Conservation (phyloP, 192 early-diverging fungal species). For the Lunasporangiospora selenospora region DNA sequence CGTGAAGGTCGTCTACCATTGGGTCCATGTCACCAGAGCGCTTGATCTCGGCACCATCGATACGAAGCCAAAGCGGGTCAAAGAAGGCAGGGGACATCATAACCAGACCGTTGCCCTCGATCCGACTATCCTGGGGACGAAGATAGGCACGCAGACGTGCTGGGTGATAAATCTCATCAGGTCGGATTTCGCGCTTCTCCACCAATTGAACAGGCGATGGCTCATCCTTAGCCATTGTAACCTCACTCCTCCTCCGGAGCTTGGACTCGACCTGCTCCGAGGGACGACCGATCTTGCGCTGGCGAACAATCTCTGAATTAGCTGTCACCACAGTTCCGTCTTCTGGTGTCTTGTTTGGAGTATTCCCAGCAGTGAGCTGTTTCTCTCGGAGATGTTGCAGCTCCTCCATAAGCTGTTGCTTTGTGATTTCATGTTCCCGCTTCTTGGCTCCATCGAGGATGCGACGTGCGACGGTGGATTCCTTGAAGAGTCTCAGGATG, state of each 20-base stretch:
- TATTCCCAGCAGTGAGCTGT: too few species aligned
- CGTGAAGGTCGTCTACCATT: slow-evolving; percentile 19
- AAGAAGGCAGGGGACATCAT: slow-evolving; percentile 42
- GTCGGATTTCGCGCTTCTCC: slow-evolving; percentile 28
- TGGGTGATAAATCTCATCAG: slow-evolving; percentile 44
- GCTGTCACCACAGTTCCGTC: too few species aligned
- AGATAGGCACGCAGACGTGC: slow-evolving; percentile 35
- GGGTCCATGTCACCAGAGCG: slow-evolving; percentile 3
- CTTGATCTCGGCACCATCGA: slow-evolving; percentile 12
- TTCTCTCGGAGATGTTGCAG: too few species aligned
- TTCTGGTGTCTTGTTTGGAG: too few species aligned
- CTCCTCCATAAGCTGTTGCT: too few species aligned
- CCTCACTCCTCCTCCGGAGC: too few species aligned
- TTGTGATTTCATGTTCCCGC: slow-evolving; percentile 11
- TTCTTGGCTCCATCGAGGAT: slow-evolving; percentile 39
- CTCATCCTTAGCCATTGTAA: too few species aligned
- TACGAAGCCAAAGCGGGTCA: slow-evolving; percentile 49
- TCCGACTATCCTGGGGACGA: slow-evolving; percentile 4
- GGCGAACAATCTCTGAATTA: too few species aligned
- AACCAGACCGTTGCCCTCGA: slow-evolving; percentile 29
- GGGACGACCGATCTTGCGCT: too few species aligned
- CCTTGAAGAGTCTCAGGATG: slow-evolving; percentile 19
- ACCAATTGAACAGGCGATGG: too few species aligned
- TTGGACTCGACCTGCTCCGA: too few species aligned
- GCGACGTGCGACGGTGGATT: slow-evolving; percentile 20